Evolutionary conservation across 2,329 filamentous ascomycete genomes (phyloP).

Genomic region (Diaporthe citri): DNA sequence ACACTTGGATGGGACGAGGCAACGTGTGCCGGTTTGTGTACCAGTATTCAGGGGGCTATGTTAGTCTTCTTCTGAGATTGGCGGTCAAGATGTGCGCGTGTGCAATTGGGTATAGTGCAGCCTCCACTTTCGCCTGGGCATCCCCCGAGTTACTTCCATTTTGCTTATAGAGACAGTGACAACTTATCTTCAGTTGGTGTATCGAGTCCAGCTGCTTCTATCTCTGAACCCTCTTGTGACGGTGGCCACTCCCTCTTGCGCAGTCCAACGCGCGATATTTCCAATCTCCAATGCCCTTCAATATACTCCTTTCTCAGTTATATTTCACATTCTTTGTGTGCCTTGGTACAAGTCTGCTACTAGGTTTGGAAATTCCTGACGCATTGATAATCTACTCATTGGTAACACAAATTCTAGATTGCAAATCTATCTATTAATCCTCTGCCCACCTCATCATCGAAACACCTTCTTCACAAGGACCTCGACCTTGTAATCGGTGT

Average conservation of each 20-base stretch:
- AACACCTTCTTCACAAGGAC: neutral
- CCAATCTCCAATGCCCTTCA: neutral
- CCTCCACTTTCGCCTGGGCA: too few relatives aligned
- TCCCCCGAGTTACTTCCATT: too few relatives aligned
- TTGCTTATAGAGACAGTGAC: too few relatives aligned
- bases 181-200: too few relatives aligned
- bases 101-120: too few relatives aligned
- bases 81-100: too few relatives aligned
- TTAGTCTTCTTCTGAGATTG: too few relatives aligned
- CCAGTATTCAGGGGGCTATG: too few relatives aligned
- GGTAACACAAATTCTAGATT: neutral
- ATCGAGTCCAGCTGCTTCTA: neutral
- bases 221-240: neutral
- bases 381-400: neutral
- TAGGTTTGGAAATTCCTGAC: neutral
- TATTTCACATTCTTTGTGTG: neutral
- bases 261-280: too few relatives aligned
- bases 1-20: neutral
- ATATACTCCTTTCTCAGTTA: neutral
- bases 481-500: neutral
- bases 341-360: neutral
- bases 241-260: neutral
- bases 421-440: neutral
- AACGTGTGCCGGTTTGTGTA: neutral
- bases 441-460: neutral